Evolutionary conservation across 139 green algal genomes (phyloP), one percentile per base, ranked within the genome.

Genomic region (Chlorella sp.): DNA sequence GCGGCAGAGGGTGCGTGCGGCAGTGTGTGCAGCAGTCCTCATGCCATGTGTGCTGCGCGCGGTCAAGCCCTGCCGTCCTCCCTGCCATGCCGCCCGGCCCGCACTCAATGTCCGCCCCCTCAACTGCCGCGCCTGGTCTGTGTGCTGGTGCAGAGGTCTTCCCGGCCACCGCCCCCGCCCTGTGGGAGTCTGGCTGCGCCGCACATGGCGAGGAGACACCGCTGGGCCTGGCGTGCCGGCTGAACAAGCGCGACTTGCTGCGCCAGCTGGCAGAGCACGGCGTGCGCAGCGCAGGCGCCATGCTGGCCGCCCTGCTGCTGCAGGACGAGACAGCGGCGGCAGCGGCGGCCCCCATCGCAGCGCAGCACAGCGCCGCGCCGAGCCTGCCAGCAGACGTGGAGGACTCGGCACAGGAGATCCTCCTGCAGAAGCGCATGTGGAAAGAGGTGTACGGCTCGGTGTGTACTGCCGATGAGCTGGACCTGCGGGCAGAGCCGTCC

Each of bases 221-320:
- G 18, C 71, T 89, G 68, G 53, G 71, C 32, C 69, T 89, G 71
- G 85, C 85, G 19, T 82, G 69, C 69, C 42, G 85, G n/a, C 73
- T 83, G 42, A 42, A 57, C 71, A 69, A 83, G 48, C 69, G 71
- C 32, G 18, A 19, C 30, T 42, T 89, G 85, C 85, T 89, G 85
- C 22, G 36, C 16, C 21, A n/a, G 85, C 71, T 89, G 71, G 42
- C 71, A 1, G 24, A 26, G 26, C 69, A 69, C 32, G 69, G 85
- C 21, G 85, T 82, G 85, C 85, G 69, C 40, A 71, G 26, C 5
- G 85, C 85, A 3, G 69, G 42, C 19, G 42, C 69, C 30, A 71
- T 89, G 40, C 85, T 89, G 69, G 69, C 85, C 3, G 71, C 85
- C 14, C 85, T 89, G 69, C 19, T 83, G 32, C 42, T 83, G 28